Evolutionary conservation across 2,329 filamentous ascomycete species (phyloP), one percentile per base, ranked within the genome.

Genomic region (Sporothrix brunneoviolacea): DNA sequence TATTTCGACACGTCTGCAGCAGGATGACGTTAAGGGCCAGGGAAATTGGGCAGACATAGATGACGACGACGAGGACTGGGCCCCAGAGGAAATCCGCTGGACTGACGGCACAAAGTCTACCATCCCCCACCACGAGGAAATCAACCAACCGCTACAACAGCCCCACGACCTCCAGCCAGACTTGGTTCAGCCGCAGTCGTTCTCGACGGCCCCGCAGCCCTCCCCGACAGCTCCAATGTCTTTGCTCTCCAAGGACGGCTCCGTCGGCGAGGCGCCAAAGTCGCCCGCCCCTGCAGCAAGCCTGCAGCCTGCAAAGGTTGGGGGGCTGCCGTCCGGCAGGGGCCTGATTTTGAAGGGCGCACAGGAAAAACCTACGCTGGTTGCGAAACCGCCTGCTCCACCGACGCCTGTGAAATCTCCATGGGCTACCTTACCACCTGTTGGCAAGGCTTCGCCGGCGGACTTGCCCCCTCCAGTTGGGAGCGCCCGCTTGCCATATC

Each of bases 1-100:
- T 64, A 79, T 94, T 68, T 86, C 88, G 51, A 88, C 79, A 59
- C 83, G 88, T 59, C 71, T 93, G 51, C 84, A 88, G 57, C 78
- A 85, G 44, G 86, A 90, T 62, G 67, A 74, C 48, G 51, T 47
- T 16, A 55, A 55, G 28, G 86, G 86, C 53, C 85, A 90, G 60
- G 82, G 84, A 28, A 91, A 91, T 64, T 94, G 88, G 88, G 88
- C 88, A 21, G 88, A 94, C 62, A 91, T 91, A 54, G 88, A 93
- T 54, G 88, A 93, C 52, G 88, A 93, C 57, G 86, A 91, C 60
- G 88, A 93, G 33, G 87, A 91, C 61, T 91, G 88, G 86, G 85
- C 83, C 13, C 88, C 88, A 2, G 87, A 93, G 57, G 82, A 85
- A 47, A 89, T 93, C 57, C 87, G 87, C 53, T 94, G 88, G 88